phyloP scores from a whole-genome alignment of 1,139 yeast genomes.

The Wickerhamiella infanticola region DNA sequence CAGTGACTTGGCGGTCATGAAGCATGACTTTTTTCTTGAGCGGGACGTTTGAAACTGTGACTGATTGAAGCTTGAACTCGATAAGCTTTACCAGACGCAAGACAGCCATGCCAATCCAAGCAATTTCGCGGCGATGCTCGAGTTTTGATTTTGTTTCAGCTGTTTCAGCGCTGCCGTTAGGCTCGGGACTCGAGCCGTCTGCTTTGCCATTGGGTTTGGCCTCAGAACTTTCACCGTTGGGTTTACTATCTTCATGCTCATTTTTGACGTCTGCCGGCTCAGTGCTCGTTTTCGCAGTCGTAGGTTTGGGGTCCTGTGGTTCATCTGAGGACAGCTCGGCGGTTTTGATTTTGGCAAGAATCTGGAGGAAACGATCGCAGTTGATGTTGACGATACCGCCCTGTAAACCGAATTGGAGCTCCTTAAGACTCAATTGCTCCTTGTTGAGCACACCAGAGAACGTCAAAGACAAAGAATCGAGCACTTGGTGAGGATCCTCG shows the following conservation, averaged over 20 bases:
- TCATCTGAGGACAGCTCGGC: background rate
- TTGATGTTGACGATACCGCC: conserved; percentile 14
- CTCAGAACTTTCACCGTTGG: background rate
- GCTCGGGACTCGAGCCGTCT: background rate
- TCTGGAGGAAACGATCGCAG: conserved; percentile 4
- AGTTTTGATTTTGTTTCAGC: conserved; percentile 1
- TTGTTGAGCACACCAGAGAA: conserved; percentile 23
- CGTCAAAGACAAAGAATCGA: conserved; percentile 21
- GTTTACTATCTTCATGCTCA: background rate
- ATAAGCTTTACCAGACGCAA: conserved; percentile 25
- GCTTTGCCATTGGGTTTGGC: background rate
- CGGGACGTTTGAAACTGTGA: conserved; percentile 19
- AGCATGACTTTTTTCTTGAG: conserved; percentile 5
- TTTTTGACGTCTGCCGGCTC: background rate
- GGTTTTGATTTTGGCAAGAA: conserved; percentile 4
- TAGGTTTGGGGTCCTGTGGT: background rate
- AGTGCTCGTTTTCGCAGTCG: background rate
- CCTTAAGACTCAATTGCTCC: conserved; percentile 21
- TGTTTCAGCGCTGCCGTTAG: background rate
- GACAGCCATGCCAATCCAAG: conserved; percentile 19
- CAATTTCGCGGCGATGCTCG: conserved; percentile 14
- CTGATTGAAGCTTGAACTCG: conserved; percentile 20
- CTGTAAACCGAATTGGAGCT: conserved; percentile 21
- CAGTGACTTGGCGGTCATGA: conserved; percentile 6
- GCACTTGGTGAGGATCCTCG: conserved; percentile 20